Base-by-base conservation (phyloP, 148 eudicot genomes). In the Rhododendron simsii region DNA sequence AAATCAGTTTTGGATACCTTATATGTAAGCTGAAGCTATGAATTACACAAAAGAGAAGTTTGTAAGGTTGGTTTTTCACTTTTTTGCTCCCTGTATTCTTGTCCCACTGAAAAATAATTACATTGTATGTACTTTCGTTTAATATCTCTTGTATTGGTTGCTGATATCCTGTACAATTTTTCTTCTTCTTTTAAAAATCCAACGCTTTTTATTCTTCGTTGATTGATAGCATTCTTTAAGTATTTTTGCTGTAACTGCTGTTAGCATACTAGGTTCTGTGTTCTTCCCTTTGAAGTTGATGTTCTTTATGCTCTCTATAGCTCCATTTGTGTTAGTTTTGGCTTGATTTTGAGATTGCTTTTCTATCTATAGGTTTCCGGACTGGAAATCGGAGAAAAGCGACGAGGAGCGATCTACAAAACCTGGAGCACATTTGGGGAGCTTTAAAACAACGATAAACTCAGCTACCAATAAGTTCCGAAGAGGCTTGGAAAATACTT, bases 311-410 rank as follows among this genome's bases (percentile, higher is more conserved):
- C 57, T 51, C 10, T 51, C 10, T 51, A 35, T 51, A 18, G 50
- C 79, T 50, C 28, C 35, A 7, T 28, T 18, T 84, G 8, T 5
- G 74, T 39, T 47, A 3, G 41, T 61, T 61, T 2, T 61, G 13
- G 26, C 37, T 23, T 76, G 81, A 84, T 37, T 55, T 84, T 51
- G 35, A n/a, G 28, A 51, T 76, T 13, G n/a, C 28, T 26, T 21
- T 44, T 30, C 26, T 41, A 7, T 14, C 23, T 85, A 71, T 90
- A 94, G 98, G 93, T 93, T 94, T 91, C 90, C 90, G 87, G 93
- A 91, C 80, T 91, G 47, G 76, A 71, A 71, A 14, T 91, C 91
- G 83, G 76, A 71, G 39, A 88, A 80, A 91, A 93, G 23, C 90
- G 89, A 63, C 88, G 91, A 88, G 41, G 89, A 82, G 57, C 89